Evolutionary conservation across 176 grass and related monocot species (phyloP), one percentile per base, ranked within the genome.

Genomic region (Bromus sterilis): DNA sequence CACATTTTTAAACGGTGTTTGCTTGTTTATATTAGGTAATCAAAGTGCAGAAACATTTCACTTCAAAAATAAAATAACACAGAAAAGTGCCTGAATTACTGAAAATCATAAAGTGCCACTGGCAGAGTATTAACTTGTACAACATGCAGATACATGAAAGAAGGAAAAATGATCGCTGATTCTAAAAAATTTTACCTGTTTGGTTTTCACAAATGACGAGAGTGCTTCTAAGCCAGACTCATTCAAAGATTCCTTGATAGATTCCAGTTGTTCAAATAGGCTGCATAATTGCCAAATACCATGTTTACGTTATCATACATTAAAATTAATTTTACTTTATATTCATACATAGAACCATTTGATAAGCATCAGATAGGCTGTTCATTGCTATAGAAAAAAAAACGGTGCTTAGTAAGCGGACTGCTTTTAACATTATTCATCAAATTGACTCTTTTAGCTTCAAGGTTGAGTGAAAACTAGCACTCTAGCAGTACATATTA

Each of bases 191-290:
- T 65, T 83, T 66, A 98, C 95, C 90, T 89, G 94, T 93, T 98
- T 98, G 53, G 75, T 78, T 51, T 93, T 85, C 75, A 94, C 71
- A 88, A 98, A 94, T 28, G 79, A 87, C 74, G 84, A 42, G 44
- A 98, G 75, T 81, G 82, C 86, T 81, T 94, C 77, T 66, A 89
- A 60, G 26, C 79, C 89, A 58, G 87, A 80, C 42, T 94, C 92
- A 13, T 86, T 86, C 70, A 94, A 89, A 81, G 95, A 98, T 84
- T 98, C 90, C 70, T 84, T 91, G 75, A 98, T 93, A 25, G 90
- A 91, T 74, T 94, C 88, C 71, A 94, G 51, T 84, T 98, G 92
- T 76, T 98, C 95, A 40, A 83, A 77, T 24, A 98, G 86, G 66
- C 95, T 98, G 82, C 34, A 86, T 78, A 74, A 80, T 55, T 21